Base-by-base conservation (phyloP, 169 alveolate species). In the Theileria equi region DNA sequence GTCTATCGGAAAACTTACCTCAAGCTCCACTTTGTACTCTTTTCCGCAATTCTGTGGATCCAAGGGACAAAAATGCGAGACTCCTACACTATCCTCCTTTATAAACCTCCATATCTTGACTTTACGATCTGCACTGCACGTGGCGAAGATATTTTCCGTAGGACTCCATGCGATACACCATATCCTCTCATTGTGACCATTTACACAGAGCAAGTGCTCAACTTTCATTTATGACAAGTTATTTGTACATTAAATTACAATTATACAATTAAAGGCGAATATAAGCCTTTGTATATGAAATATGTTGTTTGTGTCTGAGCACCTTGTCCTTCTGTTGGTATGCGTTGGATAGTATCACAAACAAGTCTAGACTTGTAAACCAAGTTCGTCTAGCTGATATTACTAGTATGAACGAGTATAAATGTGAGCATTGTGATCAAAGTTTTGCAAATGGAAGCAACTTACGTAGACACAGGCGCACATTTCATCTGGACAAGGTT, bases 171-270 rank as follows among this genome's bases (percentile, higher is more conserved):
- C 88, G 38, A 96, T 93, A 88, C 94, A 93, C 84, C 97, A 98
- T 2, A 96, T 99, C 36, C 97, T 92, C 13, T 96, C 98, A 3
- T 95, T 98, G 84, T 98, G 99, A 28, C 99, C 99, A 19, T 74
- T 74, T 16, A 43, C 65, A 50, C 84, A 74, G n/a, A 40, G 45
- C 8, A 74, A 7, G 28, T 74, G 84, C 5, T 38, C 23, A 16
- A 74, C 52, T 47, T 65, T 73, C 84, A 74, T 74, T n/a, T 41
- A 44, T 44, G 31, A 43, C 5, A 1, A 44, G 32, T 60, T 23
- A 34, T 60, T 41, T 8, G 38, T 48, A 23, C 35, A 5, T 43
- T 38, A 21, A 44, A 17, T n/a, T 40, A 31, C 40, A 43, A 31
- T 47, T 60, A 60, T 48, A 60, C 21, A 26, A 26, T 13, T 4